These are phyloP conservation scores for Zygosaccharomyces pseudobailii DNA, from an alignment of 1,139 yeast species.

Conservation along the genomic window DNA sequence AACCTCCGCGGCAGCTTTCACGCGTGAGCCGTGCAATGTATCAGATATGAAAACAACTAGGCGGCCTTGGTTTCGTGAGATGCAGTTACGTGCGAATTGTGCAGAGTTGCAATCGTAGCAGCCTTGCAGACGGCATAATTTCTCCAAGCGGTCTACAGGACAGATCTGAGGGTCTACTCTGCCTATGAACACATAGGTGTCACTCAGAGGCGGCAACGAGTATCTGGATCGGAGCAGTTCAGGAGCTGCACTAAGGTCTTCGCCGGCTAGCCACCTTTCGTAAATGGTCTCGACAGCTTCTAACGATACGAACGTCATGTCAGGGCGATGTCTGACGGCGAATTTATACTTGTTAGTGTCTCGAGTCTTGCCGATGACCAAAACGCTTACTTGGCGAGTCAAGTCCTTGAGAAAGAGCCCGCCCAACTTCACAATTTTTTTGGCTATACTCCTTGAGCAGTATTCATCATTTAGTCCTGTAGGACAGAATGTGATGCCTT, in stretches of 20 bases:
- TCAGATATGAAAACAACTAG: slow-evolving; percentile 30
- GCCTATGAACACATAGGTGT: slow-evolving; percentile 30
- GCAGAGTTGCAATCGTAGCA: slow-evolving; percentile 23
- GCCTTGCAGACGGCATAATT: slow-evolving; percentile 19
- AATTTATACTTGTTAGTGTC: slow-evolving; percentile 29
- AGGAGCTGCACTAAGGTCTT: slow-evolving; percentile 21
- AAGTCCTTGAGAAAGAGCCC: slow-evolving; percentile 29
- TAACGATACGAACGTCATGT: slow-evolving; percentile 25
- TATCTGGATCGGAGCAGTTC: slow-evolving; percentile 21
- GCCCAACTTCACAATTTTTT: slow-evolving; percentile 30
- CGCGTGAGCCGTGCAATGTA: slow-evolving; percentile 26
- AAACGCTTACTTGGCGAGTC: slow-evolving; percentile 27
- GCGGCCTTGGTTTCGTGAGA: slow-evolving; percentile 12
- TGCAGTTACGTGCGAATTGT: slow-evolving; percentile 24
- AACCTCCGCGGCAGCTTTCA: slow-evolving; percentile 26
- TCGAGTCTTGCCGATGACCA: slow-evolving; percentile 23
- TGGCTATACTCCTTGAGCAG: slow-evolving; percentile 16
- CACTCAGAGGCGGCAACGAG: slow-evolving; percentile 21
- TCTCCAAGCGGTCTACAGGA: slow-evolving; percentile 17
- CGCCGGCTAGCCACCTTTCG: slow-evolving; percentile 31
- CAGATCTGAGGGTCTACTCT: slow-evolving; percentile 16
- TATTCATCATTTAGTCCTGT: slow-evolving; percentile 27
- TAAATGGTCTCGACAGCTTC: slow-evolving; percentile 22
- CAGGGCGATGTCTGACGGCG: slow-evolving; percentile 27
- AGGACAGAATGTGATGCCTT: slow-evolving; percentile 31